phyloP scores from a whole-genome alignment of 2,329 filamentous ascomycete genomes.

The Lachnellula cervina region DNA sequence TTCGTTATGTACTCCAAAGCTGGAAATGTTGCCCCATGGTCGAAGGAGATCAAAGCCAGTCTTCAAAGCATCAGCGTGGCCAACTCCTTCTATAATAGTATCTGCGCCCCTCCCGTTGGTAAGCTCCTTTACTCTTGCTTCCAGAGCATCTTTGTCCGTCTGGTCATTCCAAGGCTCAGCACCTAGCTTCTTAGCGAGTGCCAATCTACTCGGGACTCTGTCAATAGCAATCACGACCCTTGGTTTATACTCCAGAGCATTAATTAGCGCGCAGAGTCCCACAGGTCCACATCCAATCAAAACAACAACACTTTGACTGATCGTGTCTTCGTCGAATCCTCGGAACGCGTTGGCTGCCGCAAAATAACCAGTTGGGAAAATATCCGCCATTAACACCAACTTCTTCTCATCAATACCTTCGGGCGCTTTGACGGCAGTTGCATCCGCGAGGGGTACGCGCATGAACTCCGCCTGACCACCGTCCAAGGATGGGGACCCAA shows the following conservation, averaged over 20 bases:
- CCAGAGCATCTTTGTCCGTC: slow-evolving; percentile 54
- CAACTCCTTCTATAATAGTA: slow-evolving; percentile 75
- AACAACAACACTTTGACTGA: slow-evolving; percentile 65
- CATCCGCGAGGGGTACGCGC: slow-evolving; percentile 74
- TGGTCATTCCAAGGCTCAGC: slow-evolving; percentile 80
- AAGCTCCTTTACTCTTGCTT: slow-evolving; percentile 65
- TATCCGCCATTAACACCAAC: slow-evolving; percentile 85
- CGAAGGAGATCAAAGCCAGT: slow-evolving; percentile 68
- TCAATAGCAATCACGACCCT: slow-evolving; percentile 76
- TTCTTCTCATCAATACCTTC: slow-evolving; percentile 66
- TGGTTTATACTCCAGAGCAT: slow-evolving; percentile 69
- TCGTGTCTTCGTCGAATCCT: slow-evolving; percentile 48
- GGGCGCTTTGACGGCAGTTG: slow-evolving; percentile 72
- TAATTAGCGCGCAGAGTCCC: slow-evolving; percentile 76
- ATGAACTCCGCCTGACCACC: slow-evolving; percentile 81
- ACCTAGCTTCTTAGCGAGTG: slow-evolving; percentile 66
- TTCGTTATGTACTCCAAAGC: slow-evolving; percentile 70
- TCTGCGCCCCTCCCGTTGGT: slow-evolving; percentile 81
- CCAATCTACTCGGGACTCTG: slow-evolving; percentile 68
- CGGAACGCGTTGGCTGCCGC: slow-evolving; percentile 75
- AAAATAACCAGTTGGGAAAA: slow-evolving; percentile 84
- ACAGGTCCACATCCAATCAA: slow-evolving; percentile 83
- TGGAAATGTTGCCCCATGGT: slow-evolving; percentile 69
- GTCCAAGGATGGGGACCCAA: slow-evolving; percentile 65
- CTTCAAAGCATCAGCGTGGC: slow-evolving; percentile 61